A percentile compares a stretch with the other conserved stretches of the same genome.
Conservation (phyloP, 2,329 filamentous ascomycete genomes). For the Rhinocladiella mackenziei region DNA sequence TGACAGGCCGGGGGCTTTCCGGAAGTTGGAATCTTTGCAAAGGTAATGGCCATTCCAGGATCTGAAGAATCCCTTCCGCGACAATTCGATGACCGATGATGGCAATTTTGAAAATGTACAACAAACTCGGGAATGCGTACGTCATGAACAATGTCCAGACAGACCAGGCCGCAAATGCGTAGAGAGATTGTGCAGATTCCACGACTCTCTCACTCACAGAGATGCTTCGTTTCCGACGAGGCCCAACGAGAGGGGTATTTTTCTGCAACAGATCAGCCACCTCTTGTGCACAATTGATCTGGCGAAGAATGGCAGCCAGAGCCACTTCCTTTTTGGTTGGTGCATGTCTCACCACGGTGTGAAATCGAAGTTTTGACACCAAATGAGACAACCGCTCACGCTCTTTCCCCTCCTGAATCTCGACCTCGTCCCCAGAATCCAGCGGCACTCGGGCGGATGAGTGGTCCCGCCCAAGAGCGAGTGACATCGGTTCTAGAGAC, state of each 20-base stretch:
- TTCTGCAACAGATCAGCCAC: conserved; percentile 79
- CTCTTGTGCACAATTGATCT: conserved; percentile 95
- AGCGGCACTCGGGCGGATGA: not conserved
- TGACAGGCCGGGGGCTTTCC: conserved; percentile 42
- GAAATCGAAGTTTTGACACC: conserved; percentile 80
- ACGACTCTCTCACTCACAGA: conserved; percentile 94
- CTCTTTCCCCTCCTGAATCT: conserved; percentile 68
- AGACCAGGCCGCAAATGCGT: conserved; percentile 26
- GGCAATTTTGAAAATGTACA: conserved; percentile 67
- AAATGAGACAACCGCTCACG: conserved; percentile 63
- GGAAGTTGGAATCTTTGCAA: conserved; percentile 20
- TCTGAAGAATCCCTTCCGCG: conserved; percentile 70
- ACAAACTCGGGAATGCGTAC: conserved; percentile 72
- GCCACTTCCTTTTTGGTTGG: conserved; percentile 79
- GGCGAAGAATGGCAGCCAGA: conserved; percentile 76
- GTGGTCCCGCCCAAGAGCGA: conserved; percentile 59
- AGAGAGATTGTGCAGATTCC: conserved; percentile 79
- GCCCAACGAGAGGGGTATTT: conserved; percentile 80
- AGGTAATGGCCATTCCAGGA: conserved; percentile 72
- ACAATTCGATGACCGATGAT: conserved; percentile 75
- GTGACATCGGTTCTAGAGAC: conserved; percentile 80
- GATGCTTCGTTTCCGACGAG: conserved; percentile 73
- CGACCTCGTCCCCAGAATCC: conserved; percentile 49
- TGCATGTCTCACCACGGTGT: conserved; percentile 73
- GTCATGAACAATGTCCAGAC: conserved; percentile 68